Base-by-base conservation (phyloP, 371 early-diverging fungal genomes). In the Circinella umbellata region DNA sequence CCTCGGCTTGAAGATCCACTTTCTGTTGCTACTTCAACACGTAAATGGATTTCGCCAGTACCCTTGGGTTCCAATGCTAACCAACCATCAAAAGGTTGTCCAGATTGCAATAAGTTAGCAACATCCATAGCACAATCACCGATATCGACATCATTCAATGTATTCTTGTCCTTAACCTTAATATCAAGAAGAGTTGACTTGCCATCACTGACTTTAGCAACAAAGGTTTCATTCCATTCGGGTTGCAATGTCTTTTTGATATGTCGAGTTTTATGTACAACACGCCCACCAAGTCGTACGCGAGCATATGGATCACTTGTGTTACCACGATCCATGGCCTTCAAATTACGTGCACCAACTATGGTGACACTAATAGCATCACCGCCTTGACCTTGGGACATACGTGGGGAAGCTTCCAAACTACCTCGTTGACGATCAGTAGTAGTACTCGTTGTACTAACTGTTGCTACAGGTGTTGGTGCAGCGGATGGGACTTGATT, bases 191-290 rank as follows among this genome's bases (percentile, higher is more conserved):
- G 61, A 37, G 79, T 62, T 6, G 42, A 42, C 18, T 79, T 79
- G 37, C 75, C 73, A 46, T 73, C 72, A 35, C 69, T 76, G 1
- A 85, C 57, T 47, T 76, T 73, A 13, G 75, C 42, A 20, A 70
- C 65, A 59, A 81, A 81, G 4, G 74, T 68, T 64, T 80, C 82
- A 59, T 80, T 68, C 73, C 95, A 97, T 51, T 76, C 77, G 1
- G 95, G 96, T 6, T 86, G 76, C 20, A 92, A 72, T 5, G 91
- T 92, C 77, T 94, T 93, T 80, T 94, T 92, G 63, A 92, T 84
- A 38, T 90, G 89, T 48, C 86, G 84, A 18, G 96, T 95, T 79
- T 94, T 95, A 79, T 82, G 76, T 36, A 92, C 64, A 2, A 86
- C 83, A 73, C 93, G 91, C 63, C 74, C 82, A 69, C 89, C 88